A percentile compares a stretch with the other conserved stretches of the same genome.
phyloP scores from a whole-genome alignment of 768 basidiomycete species.

The Russula vinacea region DNA sequence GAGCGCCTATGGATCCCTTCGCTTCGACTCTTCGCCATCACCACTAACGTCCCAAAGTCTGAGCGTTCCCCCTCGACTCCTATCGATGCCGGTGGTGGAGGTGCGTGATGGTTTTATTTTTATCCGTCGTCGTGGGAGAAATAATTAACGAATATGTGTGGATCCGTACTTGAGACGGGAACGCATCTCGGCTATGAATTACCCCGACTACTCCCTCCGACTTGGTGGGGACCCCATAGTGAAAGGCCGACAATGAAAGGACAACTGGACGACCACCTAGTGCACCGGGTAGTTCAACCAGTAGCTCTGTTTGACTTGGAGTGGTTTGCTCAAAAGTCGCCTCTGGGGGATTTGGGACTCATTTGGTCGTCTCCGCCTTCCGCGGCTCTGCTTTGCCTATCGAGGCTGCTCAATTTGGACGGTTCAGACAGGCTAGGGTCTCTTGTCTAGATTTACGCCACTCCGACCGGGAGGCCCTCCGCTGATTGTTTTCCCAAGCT shows the following conservation, averaged over 20 bases:
- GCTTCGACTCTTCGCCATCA: no score
- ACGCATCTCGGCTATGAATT: background rate
- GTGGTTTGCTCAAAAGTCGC: no score
- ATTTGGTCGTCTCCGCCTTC: background rate
- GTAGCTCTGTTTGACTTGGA: background rate
- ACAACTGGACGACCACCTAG: background rate
- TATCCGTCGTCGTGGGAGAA: no score
- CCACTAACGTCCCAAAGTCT: no score
- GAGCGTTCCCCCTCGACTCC: no score
- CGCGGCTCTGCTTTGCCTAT: background rate
- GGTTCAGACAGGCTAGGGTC: background rate
- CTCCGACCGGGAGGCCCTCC: background rate
- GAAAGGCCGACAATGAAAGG: background rate
- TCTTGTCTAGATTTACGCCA: background rate
- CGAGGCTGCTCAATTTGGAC: background rate
- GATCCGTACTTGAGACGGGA: background rate
- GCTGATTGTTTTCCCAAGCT: background rate
- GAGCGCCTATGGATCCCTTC: no score
- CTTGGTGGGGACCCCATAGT: background rate
- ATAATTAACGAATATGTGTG: background rate
- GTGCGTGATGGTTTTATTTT: no score
- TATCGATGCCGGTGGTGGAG: no score
- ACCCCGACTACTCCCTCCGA: background rate
- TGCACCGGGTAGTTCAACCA: background rate
- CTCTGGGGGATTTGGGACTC: no score